Percentiles rank a stretch among this genome's conserved stretches.
Evolutionary conservation across 2,329 filamentous ascomycete species (phyloP).

Genomic region (Botrytis deweyae): DNA sequence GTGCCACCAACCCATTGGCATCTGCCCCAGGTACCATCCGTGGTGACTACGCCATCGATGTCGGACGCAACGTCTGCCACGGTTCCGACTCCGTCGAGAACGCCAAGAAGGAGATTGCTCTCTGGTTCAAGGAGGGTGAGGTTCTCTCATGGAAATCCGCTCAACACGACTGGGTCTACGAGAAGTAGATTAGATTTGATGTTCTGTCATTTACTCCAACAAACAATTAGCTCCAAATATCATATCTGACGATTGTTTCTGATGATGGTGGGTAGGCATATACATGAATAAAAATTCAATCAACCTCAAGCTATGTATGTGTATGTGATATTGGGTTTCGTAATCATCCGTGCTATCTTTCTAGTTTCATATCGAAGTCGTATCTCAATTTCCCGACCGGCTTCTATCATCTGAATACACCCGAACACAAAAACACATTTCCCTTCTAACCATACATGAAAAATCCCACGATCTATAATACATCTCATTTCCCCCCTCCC

Average conservation of each 20-base stretch:
- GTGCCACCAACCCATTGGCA: constrained; percentile 96
- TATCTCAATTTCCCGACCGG: background rate
- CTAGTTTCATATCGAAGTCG: too few species aligned
- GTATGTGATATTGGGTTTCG: background rate
- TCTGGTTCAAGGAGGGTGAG: constrained; percentile 95
- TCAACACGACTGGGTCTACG: constrained; percentile 94
- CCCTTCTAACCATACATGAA: constrained; percentile 2
- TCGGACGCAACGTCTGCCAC: constrained; percentile 99
- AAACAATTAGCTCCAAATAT: background rate
- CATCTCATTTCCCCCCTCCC: constrained; percentile 15
- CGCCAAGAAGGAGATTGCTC: constrained; percentile 98
- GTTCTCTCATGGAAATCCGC: constrained; percentile 80
- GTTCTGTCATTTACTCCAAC: background rate
- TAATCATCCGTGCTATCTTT: background rate
- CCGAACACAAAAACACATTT: background rate
- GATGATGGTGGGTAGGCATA: constrained; percentile 2
- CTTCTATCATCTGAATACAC: background rate
- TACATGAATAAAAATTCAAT: constrained; percentile 8
- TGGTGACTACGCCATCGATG: constrained; percentile 79
- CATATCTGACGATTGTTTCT: background rate
- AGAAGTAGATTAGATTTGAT: constrained; percentile 59
- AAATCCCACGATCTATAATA: background rate
- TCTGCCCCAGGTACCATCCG: constrained; percentile 97
- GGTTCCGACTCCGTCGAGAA: constrained; percentile 98
- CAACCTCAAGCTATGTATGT: background rate